These are phyloP conservation scores for Leccinum incarnatum DNA, from an alignment of 768 basidiomycete genomes.

Conservation along the genomic window DNA sequence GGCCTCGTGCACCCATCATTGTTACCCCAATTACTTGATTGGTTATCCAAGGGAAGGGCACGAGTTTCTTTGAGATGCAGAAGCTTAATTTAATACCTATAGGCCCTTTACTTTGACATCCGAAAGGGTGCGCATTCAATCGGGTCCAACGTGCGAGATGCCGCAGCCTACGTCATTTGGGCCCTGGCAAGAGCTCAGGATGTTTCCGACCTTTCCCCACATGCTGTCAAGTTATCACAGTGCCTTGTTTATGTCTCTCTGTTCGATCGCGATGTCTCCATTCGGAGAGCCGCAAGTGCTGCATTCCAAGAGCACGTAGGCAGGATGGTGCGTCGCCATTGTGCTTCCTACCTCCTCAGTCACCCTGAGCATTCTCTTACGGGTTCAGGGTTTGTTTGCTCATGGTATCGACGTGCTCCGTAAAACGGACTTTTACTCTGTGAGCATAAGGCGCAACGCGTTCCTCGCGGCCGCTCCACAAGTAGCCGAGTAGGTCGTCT, in stretches of 20 bases:
- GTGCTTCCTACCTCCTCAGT: slow-evolving; percentile 2
- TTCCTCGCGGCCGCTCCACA: slow-evolving; percentile 83
- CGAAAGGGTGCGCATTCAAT: slow-evolving; percentile 91
- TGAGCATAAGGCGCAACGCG: slow-evolving; percentile 80
- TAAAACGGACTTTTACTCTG: slow-evolving; percentile 93
- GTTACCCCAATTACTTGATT: slow-evolving; percentile 64
- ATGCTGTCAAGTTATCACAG: slow-evolving; percentile 64
- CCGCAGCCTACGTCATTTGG: slow-evolving; percentile 94
- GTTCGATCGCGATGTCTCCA: slow-evolving; percentile 92
- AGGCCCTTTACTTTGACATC: slow-evolving; percentile 93
- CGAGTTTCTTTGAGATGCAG: slow-evolving; percentile 5
- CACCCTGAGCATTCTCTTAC: slow-evolving; percentile 17
- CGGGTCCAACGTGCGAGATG: slow-evolving; percentile 92
- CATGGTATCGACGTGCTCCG: slow-evolving; percentile 92
- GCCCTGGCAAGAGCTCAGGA: slow-evolving; percentile 82
- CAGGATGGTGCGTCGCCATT: slow-evolving; percentile 62
- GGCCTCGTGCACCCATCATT: slow-evolving; percentile 60
- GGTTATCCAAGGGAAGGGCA: slow-evolving; percentile 71
- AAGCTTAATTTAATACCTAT: slow-evolving; percentile 14
- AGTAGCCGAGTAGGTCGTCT: slow-evolving; percentile 73
- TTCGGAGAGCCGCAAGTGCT: slow-evolving; percentile 93
- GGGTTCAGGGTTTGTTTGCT: slow-evolving; percentile 75
- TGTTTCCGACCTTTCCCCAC: slow-evolving; percentile 52
- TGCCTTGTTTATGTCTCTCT: slow-evolving; percentile 75
- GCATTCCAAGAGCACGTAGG: slow-evolving; percentile 98